Evolutionary conservation across 345 rosid species (phyloP).

Genomic region (Isatis tinctoria): DNA sequence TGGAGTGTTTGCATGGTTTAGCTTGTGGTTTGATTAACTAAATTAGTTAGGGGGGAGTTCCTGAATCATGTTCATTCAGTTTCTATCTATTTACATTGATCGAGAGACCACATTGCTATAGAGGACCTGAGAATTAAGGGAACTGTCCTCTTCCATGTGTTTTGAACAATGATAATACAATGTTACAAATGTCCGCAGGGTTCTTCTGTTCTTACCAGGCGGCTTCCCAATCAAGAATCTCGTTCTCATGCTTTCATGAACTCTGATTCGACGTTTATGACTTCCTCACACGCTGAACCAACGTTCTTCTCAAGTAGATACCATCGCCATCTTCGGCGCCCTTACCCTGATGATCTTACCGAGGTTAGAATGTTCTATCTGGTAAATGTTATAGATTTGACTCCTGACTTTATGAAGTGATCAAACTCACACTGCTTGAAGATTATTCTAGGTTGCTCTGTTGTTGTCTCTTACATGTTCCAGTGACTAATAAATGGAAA

Average conservation of each 20-base stretch:
- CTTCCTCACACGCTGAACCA: constrained; percentile 35
- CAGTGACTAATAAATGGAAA: not conserved
- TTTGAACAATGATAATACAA: not conserved
- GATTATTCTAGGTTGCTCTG: not conserved
- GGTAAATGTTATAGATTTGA: not conserved
- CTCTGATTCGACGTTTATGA: constrained; percentile 36
- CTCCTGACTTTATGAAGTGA: not conserved
- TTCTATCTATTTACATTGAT: not conserved
- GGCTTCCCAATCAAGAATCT: constrained; percentile 43
- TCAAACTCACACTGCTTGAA: not conserved
- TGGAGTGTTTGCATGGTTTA: not conserved
- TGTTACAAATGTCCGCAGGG: constrained; percentile 44
- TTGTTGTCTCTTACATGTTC: not conserved
- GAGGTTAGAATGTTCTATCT: constrained; percentile 49
- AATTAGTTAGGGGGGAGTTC: not conserved
- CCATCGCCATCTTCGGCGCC: constrained; percentile 53
- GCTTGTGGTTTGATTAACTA: not conserved
- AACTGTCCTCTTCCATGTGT: not conserved
- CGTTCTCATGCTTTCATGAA: constrained; percentile 38
- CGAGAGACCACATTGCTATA: not conserved
- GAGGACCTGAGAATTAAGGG: not conserved
- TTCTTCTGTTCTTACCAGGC: constrained; percentile 32
- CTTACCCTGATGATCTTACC: constrained; percentile 78
- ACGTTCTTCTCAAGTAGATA: constrained; percentile 48
- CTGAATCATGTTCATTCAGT: not conserved